Base-by-base conservation (phyloP, 169 alveolate genomes). In the Eimeria necatrix region DNA sequence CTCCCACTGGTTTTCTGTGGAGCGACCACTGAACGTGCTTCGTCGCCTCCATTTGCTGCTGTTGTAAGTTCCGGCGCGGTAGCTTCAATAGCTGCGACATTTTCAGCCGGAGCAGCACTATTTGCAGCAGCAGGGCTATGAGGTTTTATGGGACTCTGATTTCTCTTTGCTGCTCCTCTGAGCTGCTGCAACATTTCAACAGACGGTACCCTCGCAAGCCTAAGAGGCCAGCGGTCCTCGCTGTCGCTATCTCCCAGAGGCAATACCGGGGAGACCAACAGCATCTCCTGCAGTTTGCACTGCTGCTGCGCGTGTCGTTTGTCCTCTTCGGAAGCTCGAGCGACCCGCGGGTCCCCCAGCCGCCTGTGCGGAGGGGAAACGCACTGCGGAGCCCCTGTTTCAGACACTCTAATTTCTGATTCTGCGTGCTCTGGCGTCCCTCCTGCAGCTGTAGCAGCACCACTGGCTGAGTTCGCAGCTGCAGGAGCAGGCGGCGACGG, bases 131-230 rank as follows among this genome's bases (percentile, higher is more conserved):
- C 41, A 22, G 56, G 16, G 59, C 20, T 10, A 4, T 4, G 18
- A 51, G 90, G 16, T 60, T 5, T 56, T 16, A 24, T 53, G 61
- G 86, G 64, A 49, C 26, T 48, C 56, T 22, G 56, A 51, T 51
- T 68, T 51, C 53, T 52, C 56, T 24, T 48, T 9, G 70, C 74
- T 24, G 51, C 74, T 3, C 14, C 73, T 53, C 56, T 81, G 74
- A 81, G 52, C 16, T 53, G 90, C 74, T 81, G 90, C 90, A 81
- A 1, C 90, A 81, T 52, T 51, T 51, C 90, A 53, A 51, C 74
- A 53, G 90, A 81, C 53, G 90, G 90, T 46, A 24, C 52, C 70
- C 73, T 46, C 10, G 73, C 74, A 7, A 51, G 73, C 73, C 6
- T 51, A 22, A 12, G 16, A 48, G 90, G 73, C 73, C 49, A 22